phyloP scores from a whole-genome alignment of 1,284 basidiomycete genomes.

The Ustilago shanxiensis region DNA sequence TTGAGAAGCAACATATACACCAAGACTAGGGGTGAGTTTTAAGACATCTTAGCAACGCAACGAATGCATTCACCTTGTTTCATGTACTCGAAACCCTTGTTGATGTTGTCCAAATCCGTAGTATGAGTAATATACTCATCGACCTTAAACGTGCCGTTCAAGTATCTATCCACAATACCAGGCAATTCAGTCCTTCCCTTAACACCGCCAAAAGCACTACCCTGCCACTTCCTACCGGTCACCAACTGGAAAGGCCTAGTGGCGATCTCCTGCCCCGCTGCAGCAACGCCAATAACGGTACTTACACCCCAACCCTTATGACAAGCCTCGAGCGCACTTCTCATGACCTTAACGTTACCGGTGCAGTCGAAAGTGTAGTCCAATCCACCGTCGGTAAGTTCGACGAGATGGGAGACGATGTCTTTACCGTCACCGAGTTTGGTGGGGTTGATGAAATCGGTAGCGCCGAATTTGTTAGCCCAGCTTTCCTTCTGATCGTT shows the following conservation, averaged over 20 bases:
- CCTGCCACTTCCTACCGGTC: constrained; percentile 97
- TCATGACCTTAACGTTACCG: constrained; percentile 96
- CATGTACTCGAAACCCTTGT: constrained; percentile 93
- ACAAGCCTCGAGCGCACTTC: constrained; percentile 92
- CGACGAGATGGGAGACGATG: constrained; percentile 89
- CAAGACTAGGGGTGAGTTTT: not conserved
- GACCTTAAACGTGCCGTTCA: constrained; percentile 68
- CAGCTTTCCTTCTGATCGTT: constrained; percentile 84
- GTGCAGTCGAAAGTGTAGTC: constrained; percentile 97
- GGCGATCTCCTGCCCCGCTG: constrained; percentile 96
- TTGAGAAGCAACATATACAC: not conserved
- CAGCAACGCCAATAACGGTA: constrained; percentile 82
- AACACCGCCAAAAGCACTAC: constrained; percentile 95
- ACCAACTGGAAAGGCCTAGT: constrained; percentile 86
- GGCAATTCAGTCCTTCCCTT: constrained; percentile 89
- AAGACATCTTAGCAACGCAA: constrained; percentile 72
- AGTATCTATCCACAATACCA: constrained; percentile 66
- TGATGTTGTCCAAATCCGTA: constrained; percentile 79
- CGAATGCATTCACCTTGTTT: constrained; percentile 92
- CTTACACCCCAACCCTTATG: constrained; percentile 89
- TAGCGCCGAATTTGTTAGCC: constrained; percentile 96
- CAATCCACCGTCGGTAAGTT: constrained; percentile 94
- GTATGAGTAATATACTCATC: constrained; percentile 72
- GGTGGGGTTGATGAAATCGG: constrained; percentile 90
- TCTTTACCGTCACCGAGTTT: constrained; percentile 75